Base-by-base conservation (phyloP, 192 early-diverging fungal genomes). In the Rhizoclosmatium globosum region DNA sequence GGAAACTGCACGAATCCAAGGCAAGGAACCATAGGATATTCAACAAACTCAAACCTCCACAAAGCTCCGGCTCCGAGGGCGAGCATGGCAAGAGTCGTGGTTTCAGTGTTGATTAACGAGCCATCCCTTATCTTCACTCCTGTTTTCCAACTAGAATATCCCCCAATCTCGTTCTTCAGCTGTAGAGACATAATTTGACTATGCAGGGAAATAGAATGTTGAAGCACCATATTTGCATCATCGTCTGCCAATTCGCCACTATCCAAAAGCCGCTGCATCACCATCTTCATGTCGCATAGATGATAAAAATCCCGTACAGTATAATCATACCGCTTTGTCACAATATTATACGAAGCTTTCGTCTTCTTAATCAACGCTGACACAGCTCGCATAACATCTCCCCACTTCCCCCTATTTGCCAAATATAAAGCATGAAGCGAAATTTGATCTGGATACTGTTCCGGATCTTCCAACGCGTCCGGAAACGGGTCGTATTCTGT, bases 391-490 rank as follows among this genome's bases (percentile, higher is more conserved):
- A n/a, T 4, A 4, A 71, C 70, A 4, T 57, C 13, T 48, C 47
- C 23, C 70, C 70, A 71, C 4, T 56, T 3, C 21, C 41, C 50
- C 6, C 39, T 71, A 46, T 71, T 71, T 11, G 70, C 70, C 50
- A 71, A 57, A 39, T 56, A 57, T n/a, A 71, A 56, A n/a, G 70
- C 70, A 57, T 71, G 70, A 45, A 71, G 38, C 17, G 70, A 56
- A 38, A 71, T 71, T 47, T 71, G 70, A 71, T 71, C 70, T 7
- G 70, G 70, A 57, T 71, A 71, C 41, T 71, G 70, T n/a, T 15
- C 70, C 7, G 70, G 70, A 39, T 71, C 70, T 31, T 71, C 70
- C 15, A 71, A 21, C 17, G 70, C 70, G 21, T 56, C 6, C 11
- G 70, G 70, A 57, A 56, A 71, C 39, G 70, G 70, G 47, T 71